Conservation (phyloP, 2,329 filamentous ascomycete genomes). For the Nothophaeocryptopus gaeumannii region DNA sequence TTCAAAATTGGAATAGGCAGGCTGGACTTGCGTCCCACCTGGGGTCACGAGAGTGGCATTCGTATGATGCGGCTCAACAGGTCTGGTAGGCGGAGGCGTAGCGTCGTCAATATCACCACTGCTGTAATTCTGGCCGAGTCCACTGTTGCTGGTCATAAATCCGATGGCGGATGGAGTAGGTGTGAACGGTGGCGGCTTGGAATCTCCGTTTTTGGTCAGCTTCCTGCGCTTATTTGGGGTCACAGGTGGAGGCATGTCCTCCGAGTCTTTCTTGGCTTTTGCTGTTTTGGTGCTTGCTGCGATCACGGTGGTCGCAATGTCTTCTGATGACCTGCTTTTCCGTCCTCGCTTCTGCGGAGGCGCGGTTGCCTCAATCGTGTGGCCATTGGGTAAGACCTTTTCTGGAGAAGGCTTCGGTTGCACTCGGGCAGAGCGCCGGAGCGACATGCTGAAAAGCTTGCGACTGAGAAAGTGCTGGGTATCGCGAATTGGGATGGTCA, state of each 20-base stretch:
- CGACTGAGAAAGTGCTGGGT: too few species aligned
- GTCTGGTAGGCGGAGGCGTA: conserved; percentile 41
- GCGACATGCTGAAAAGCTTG: conserved; percentile 43
- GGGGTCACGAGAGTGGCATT: conserved; percentile 72
- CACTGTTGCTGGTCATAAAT: conserved; percentile 42
- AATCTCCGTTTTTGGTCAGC: conserved; percentile 21
- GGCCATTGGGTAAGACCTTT: conserved; percentile 4
- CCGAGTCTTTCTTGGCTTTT: conserved; percentile 12
- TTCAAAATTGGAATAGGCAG: conserved; percentile 43
- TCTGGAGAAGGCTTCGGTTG: conserved; percentile 15
- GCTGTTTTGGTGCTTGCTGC: conserved; percentile 8
- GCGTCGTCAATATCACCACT: conserved; percentile 41
- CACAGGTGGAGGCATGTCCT: conserved; percentile 32
- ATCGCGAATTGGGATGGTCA: too few species aligned
- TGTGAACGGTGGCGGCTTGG: conserved; percentile 40
- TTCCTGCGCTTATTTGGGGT: conserved; percentile 31
- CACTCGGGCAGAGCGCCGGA: conserved; percentile 53
- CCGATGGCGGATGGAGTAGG: conserved; percentile 51
- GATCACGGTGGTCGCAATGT: conserved; percentile 16
- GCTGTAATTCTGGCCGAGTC: conserved; percentile 34
- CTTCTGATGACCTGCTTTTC: conserved; percentile 22
- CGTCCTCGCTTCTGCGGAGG: conserved; percentile 27
- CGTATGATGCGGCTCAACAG: conserved; percentile 62
- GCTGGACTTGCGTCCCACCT: conserved; percentile 62
- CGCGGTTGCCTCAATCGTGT: conserved; percentile 8